Evolutionary conservation across 805 yeast species (phyloP), one percentile per base, ranked within the genome.

Genomic region (Monosporozyma aerobia): DNA sequence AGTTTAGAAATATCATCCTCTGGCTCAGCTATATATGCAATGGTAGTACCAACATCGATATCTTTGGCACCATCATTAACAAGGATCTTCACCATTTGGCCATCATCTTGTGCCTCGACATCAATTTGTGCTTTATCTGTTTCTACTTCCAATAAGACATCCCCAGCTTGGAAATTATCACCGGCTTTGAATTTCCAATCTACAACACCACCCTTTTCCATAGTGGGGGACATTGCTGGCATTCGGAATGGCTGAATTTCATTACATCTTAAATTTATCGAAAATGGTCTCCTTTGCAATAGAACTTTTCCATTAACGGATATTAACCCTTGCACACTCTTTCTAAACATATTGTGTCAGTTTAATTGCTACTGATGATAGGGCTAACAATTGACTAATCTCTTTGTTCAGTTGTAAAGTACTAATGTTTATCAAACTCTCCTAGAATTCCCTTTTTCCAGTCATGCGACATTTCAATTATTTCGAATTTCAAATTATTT

Each of bases 141-240:
- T 64, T 87, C 95, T n/a, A 87, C 86, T 62, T 86, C 94, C 43
- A 87, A 65, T 37, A 87, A 67, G 3, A 83, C 85, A 59, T 94
- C 98, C 23, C 99, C 99, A 7, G 95, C 78, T 33, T 73, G 64
- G 70, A 85, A 92, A 3, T 75, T 52, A 3, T 87, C 94, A 30
- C 88, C 88, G 49, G 78, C 84, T 68, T 90, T 83, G 63, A 83
- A 76, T 67, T 88, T 87, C 99, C 99, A 92, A 51, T 81, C 77
- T 11, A 89, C 87, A 57, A 92, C 79, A 5, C 96, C 97, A 43
- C 99, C 99, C 65, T 83, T 87, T 32, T 90, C 89, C 99, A 92
- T 92, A 6, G 99, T 92, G 44, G 99, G 99, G 5, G 97, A 90
- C 97, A 92, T 88, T 27, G 99, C 97, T 3, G 99, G 99, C 98